These are phyloP conservation scores for Fragaria ananassa DNA, from an alignment of 306 rosid genomes.

Conservation along the genomic window DNA sequence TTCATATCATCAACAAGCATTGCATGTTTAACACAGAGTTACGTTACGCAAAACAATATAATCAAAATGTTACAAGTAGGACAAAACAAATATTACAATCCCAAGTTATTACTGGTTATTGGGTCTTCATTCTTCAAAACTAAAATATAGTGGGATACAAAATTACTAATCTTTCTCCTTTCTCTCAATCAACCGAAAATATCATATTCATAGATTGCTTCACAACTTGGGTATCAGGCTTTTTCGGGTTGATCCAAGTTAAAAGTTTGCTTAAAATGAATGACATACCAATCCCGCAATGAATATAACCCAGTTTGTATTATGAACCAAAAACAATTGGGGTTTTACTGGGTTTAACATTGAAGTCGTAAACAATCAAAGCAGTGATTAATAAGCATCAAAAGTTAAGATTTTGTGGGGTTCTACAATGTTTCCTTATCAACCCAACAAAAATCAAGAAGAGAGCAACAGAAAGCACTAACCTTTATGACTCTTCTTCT, in stretches of 20 bases:
- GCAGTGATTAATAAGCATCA: neutral
- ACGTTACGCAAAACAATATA: neutral
- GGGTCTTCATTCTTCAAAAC: neutral
- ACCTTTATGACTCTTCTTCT: conserved; percentile 9
- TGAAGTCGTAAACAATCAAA: neutral
- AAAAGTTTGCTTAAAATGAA: neutral
- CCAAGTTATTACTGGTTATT: neutral
- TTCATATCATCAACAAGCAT: neutral
- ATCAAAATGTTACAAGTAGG: neutral
- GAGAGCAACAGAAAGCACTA: neutral
- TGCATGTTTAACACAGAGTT: neutral
- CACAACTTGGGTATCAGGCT: neutral
- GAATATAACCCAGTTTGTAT: neutral
- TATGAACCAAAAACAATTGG: neutral
- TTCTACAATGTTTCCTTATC: neutral
- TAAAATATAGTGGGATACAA: neutral
- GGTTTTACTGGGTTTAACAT: conserved; percentile 9
- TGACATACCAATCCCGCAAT: neutral
- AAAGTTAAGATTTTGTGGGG: neutral
- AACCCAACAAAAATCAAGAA: neutral
- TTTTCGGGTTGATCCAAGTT: neutral
- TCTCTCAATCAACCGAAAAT: conserved; percentile 1
- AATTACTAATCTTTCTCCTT: neutral
- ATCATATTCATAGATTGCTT: neutral
- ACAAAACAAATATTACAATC: neutral